A percentile compares a stretch with the other conserved stretches of the same genome.
phyloP scores from a whole-genome alignment of 768 basidiomycete species.

The Kwoniella newhampshirensis region DNA sequence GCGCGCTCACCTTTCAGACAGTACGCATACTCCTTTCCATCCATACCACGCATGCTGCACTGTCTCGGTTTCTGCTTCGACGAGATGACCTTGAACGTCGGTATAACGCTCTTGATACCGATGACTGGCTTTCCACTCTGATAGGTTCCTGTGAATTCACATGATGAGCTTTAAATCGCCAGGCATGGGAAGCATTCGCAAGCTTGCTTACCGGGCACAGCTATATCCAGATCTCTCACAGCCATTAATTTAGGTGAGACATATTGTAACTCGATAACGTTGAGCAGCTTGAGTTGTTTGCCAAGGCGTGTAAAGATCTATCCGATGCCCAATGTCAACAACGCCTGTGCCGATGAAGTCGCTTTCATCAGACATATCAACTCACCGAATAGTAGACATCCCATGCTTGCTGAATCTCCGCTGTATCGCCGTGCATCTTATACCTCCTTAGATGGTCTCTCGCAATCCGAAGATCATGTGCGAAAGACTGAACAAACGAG shows the following conservation, averaged over 20 bases:
- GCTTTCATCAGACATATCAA: slow-evolving; percentile 3
- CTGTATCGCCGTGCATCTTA: slow-evolving; percentile 77
- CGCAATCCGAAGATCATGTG: slow-evolving; percentile 86
- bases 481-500: slow-evolving; percentile 90
- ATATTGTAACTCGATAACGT: slow-evolving; percentile 90
- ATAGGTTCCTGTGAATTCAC: slow-evolving; percentile 69
- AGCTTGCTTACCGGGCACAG: slow-evolving; percentile 77
- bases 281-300: slow-evolving; percentile 84
- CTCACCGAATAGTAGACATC: slow-evolving; percentile 93
- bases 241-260: slow-evolving; percentile 90
- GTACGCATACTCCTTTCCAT: slow-evolving; percentile 91
- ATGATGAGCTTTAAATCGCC: neutral
- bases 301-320: slow-evolving; percentile 96
- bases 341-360: neutral
- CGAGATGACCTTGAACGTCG: slow-evolving; percentile 87
- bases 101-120: slow-evolving; percentile 76
- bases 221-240: slow-evolving; percentile 83
- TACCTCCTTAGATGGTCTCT: slow-evolving; percentile 86
- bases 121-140: slow-evolving; percentile 81
- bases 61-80: slow-evolving; percentile 96
- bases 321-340: neutral
- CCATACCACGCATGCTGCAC: slow-evolving; percentile 79
- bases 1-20: slow-evolving; percentile 71
- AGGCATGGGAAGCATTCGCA: too few relatives aligned
- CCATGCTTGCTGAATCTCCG: slow-evolving; percentile 95